Conservation (phyloP, 257 asterid genomes). For the Rehmannia glutinosa region DNA sequence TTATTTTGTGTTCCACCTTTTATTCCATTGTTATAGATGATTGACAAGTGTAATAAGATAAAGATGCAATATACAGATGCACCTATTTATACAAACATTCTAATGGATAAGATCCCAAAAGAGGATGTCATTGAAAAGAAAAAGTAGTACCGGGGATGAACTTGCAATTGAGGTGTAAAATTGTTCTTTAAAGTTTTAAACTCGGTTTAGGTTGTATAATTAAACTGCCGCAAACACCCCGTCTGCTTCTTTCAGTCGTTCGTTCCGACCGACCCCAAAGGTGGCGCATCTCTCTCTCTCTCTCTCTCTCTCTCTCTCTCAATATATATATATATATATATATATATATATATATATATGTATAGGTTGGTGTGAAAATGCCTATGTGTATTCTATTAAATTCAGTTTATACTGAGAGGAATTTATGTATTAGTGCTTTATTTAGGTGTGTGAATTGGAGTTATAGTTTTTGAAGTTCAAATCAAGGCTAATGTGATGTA, state of each 20-base stretch:
- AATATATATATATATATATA: not conserved
- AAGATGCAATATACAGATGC: no score
- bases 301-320: not conserved
- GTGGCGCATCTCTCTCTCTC: constrained; percentile 5
- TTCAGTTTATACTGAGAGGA: not conserved
- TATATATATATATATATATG: not conserved
- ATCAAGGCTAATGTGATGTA: not conserved
- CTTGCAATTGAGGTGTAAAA: not conserved
- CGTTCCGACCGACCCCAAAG: not conserved
- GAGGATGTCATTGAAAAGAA: no score
- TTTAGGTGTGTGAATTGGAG: not conserved
- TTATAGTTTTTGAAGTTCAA: not conserved
- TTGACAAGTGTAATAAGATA: no score
- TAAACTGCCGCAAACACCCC: not conserved
- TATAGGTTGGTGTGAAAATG: not conserved
- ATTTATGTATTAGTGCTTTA: not conserved
- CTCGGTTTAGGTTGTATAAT: not conserved
- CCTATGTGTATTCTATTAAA: not conserved
- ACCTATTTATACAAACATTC: no score
- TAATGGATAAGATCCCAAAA: no score
- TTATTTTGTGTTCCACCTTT: no score
- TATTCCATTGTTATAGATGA: no score
- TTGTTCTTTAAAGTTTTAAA: no score
- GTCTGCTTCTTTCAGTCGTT: not conserved
- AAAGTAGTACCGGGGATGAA: no score